Conservation (phyloP, 352 stramenopile species). For the Elongisporangium anandrum region DNA sequence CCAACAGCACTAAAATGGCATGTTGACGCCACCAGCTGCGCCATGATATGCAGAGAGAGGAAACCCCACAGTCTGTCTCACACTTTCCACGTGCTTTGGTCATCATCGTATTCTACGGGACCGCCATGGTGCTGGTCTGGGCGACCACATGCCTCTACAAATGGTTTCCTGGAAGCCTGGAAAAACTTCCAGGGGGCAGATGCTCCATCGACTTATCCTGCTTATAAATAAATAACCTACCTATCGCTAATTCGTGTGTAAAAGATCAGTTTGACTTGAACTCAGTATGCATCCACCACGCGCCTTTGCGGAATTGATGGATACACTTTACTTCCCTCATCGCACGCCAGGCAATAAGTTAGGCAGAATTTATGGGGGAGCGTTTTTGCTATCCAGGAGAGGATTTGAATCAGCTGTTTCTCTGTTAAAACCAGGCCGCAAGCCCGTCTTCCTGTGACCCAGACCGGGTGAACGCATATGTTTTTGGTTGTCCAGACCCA, state of each 20-base stretch:
- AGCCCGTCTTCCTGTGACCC: not conserved
- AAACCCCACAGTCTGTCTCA: not conserved
- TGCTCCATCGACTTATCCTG: not conserved
- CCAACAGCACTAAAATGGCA: not conserved
- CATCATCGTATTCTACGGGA: not conserved
- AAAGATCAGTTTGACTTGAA: not conserved
- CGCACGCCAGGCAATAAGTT: not conserved
- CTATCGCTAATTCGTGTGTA: not conserved
- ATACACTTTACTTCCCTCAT: not conserved
- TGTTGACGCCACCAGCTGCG: not conserved
- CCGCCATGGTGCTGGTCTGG: not conserved
- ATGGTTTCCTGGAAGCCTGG: not conserved
- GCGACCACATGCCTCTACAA: not conserved
- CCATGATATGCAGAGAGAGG: not conserved
- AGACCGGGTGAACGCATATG: not conserved
- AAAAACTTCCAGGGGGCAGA: not conserved
- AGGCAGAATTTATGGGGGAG: not conserved
- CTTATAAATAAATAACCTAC: not conserved
- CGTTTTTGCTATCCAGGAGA: constrained; percentile 1
- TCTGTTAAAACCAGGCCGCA: not conserved
- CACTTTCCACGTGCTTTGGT: not conserved
- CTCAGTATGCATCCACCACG: not conserved
- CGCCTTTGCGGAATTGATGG: not conserved
- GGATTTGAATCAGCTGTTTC: not conserved
- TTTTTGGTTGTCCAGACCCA: not conserved